phyloP scores from a whole-genome alignment of 164 flowering plant genomes.

The Brasenia schreberi region DNA sequence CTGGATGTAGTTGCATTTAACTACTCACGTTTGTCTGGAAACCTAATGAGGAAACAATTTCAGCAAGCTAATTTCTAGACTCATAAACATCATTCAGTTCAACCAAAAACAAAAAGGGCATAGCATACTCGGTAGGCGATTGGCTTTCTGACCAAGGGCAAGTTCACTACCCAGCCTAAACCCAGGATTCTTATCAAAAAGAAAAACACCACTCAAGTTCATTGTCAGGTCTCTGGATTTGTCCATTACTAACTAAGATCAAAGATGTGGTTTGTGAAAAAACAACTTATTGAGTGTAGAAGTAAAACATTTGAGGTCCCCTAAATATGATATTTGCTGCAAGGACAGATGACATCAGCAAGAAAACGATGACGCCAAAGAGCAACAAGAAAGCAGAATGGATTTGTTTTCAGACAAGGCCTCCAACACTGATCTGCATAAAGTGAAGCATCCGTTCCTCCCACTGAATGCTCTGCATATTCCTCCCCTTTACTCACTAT shows the following conservation, averaged over 20 bases:
- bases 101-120: too few species aligned
- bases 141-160: too few species aligned
- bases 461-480: conserved; percentile 10
- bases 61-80: too few species aligned
- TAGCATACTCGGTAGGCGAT: too few species aligned
- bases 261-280: background rate
- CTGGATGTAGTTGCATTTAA: too few species aligned
- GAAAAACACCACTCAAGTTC: too few species aligned
- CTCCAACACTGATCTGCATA: conserved; percentile 79
- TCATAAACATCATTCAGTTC: too few species aligned
- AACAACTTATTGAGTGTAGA: conserved; percentile 78
- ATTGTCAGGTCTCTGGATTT: background rate
- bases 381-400: conserved; percentile 83
- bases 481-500: conserved; percentile 11
- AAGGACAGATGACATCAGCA: conserved; percentile 40
- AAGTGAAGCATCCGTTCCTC: conserved; percentile 16
- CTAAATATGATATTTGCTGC: conserved; percentile 31
- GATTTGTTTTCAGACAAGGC: conserved; percentile 58
- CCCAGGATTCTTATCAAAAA: too few species aligned
- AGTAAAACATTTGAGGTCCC: conserved; percentile 63
- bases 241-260: background rate
- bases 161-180: too few species aligned
- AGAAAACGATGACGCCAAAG: conserved; percentile 57
- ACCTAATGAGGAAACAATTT: too few species aligned
- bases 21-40: too few species aligned